phyloP scores from a whole-genome alignment of 169 alveolate genomes.

The Cryptosporidium ryanae region DNA sequence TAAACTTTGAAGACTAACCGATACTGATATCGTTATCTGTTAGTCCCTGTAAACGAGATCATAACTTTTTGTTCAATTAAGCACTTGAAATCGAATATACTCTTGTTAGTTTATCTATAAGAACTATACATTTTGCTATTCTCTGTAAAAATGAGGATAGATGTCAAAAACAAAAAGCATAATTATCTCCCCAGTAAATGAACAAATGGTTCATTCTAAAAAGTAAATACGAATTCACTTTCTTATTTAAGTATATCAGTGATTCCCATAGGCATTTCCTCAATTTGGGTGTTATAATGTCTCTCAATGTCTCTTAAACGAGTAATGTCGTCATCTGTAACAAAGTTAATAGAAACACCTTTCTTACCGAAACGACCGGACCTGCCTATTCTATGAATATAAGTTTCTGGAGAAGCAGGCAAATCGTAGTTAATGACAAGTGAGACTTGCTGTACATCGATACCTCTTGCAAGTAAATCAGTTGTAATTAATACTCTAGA shows the following conservation, averaged over 20 bases:
- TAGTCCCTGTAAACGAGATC: no score
- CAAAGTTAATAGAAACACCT: constrained; percentile 99
- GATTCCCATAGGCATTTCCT: constrained; percentile 98
- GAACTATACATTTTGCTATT: no score
- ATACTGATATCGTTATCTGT: no score
- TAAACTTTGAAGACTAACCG: no score
- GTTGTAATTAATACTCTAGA: constrained; percentile 98
- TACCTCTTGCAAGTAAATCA: constrained; percentile 98
- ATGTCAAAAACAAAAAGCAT: no score
- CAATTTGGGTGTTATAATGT: constrained; percentile 98
- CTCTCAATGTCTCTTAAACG: constrained; percentile 94
- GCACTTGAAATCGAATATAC: no score
- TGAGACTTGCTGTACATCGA: constrained; percentile 98
- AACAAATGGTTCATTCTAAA: no score
- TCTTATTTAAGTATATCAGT: constrained; percentile 81
- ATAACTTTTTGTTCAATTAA: no score
- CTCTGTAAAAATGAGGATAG: no score
- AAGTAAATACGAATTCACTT: not conserved
- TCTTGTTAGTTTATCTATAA: no score
- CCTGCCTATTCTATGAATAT: constrained; percentile 99
- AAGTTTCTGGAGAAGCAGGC: constrained; percentile 96
- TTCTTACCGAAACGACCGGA: constrained; percentile 99
- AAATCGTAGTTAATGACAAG: constrained; percentile 98
- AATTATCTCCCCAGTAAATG: no score
- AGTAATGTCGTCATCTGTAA: constrained; percentile 93